Evolutionary conservation across 768 basidiomycete species (phyloP), one percentile per base, ranked within the genome.

Genomic region (Lactarius sanguifluus): DNA sequence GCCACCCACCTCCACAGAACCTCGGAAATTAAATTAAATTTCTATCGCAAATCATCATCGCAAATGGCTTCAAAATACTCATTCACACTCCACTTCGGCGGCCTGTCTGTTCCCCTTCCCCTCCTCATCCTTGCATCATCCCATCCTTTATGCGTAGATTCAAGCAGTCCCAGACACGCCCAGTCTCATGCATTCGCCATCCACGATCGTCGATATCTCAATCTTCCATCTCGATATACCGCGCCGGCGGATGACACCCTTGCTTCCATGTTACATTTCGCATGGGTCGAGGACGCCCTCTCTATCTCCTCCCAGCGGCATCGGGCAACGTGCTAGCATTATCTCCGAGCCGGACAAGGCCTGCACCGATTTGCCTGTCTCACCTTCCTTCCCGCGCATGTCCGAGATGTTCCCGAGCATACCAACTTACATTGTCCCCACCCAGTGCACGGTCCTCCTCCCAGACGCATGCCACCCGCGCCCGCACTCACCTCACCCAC

Each of bases 321-420:
- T 72, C 10, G 71, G 71, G 0, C 60, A 65, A 23, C 71, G 71
- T n/a, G 71, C 71, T 8, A 71, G 61, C 54, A 61, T 50, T 5
- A 61, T 70, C 9, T 67, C 70, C 5, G 68, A 68, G 2, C 28
- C 61, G 0, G 59, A 61, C 12, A 54, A 13, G 3, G 16, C 32
- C 8, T 20, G 7, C 4, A n/a, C 55, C 1, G 55, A 61, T 18
- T 68, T 59, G 9, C 54, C 60, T 16, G 5, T 16, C 36, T 20
- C 63, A 15, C 66, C 57, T 3, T 10, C 47, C 28, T 47, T 45
- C 9, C 9, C 45, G 12, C 28, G 10, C 36, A 18, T 3, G 28
- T 45, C 41, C 23, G 28, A 28, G 3, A 62, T 54, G 40, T 23
- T 41, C 16, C 36, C 56, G 1, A 7, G 10, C 1, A 13, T 28